A percentile compares a stretch with the other conserved stretches of the same genome.
These are phyloP conservation scores for Collybia sordida DNA, from an alignment of 768 basidiomycete genomes.

Conservation along the genomic window DNA sequence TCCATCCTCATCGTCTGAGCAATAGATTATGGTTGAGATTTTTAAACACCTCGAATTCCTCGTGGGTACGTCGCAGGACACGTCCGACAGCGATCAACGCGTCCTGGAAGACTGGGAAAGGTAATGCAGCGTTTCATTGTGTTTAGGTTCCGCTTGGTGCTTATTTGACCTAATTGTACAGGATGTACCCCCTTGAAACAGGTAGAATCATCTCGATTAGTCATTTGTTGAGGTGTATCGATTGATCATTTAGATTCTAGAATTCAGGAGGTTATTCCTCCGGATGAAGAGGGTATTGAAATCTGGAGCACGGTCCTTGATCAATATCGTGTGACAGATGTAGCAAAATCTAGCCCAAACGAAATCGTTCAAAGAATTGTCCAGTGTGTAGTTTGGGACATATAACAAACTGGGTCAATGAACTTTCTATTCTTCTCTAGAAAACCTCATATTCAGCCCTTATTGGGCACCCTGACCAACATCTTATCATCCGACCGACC, in stretches of 20 bases:
- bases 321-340: conserved; percentile 15
- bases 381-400: conserved; percentile 19
- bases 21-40: conserved; percentile 8
- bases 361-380: conserved; percentile 16
- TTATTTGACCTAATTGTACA: too few relatives aligned
- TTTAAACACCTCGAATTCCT: conserved; percentile 28
- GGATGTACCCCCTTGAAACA: too few relatives aligned
- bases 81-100: conserved; percentile 19
- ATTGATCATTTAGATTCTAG: too few relatives aligned
- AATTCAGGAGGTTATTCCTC: conserved; percentile 4
- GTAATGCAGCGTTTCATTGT: conserved; percentile 11
- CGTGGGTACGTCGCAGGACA: conserved; percentile 22
- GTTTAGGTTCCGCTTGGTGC: too few relatives aligned
- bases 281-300: conserved; percentile 12
- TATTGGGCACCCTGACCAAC: conserved; percentile 28
- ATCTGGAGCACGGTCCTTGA: conserved; percentile 32
- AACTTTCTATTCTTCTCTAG: conserved; percentile 11
- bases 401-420: neutral
- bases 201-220: too few relatives aligned
- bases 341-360: neutral
- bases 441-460: conserved; percentile 22
- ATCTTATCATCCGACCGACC: conserved; percentile 49
- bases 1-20: too few relatives aligned
- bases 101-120: conserved; percentile 28
- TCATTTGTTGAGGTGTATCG: too few relatives aligned